phyloP scores from a whole-genome alignment of 2,329 filamentous ascomycete genomes.

The Diaporthe helianthi region DNA sequence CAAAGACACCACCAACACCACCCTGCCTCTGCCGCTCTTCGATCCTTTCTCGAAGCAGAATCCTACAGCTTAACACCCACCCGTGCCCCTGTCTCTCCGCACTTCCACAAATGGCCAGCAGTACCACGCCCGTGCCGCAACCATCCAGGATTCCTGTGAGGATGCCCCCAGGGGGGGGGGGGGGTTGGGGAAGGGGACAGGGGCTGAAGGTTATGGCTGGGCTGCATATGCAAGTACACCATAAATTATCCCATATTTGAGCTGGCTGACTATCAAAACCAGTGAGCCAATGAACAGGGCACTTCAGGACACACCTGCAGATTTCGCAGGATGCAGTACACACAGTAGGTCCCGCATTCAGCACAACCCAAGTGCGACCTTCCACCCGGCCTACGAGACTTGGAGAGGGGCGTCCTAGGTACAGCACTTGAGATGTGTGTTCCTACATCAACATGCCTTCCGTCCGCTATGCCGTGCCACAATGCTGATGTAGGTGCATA shows the following conservation, averaged over 20 bases:
- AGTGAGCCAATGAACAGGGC: conserved; percentile 2
- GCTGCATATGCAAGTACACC: conserved; percentile 12
- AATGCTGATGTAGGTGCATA: neutral
- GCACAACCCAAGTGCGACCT: conserved; percentile 29
- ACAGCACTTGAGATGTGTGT: neutral
- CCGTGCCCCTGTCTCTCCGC: neutral
- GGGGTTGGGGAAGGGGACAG: neutral
- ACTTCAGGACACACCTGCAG: neutral
- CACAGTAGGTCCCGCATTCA: conserved; percentile 29
- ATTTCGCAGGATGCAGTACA: conserved; percentile 21
- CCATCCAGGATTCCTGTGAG: neutral
- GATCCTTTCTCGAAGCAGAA: conserved; percentile 24
- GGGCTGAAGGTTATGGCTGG: neutral
- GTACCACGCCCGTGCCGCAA: neutral
- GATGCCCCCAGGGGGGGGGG: too few species aligned
- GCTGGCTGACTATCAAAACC: conserved; percentile 9
- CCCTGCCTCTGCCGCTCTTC: neutral
- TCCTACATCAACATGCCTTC: neutral
- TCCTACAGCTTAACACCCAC: conserved; percentile 22
- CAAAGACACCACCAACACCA: neutral
- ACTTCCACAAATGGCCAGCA: neutral
- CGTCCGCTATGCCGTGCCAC: conserved; percentile 5
- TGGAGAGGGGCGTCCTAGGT: neutral
- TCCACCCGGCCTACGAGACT: neutral
- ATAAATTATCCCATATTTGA: conserved; percentile 14